Evolutionary conservation across 768 basidiomycete species (phyloP), one percentile per base, ranked within the genome.

Genomic region (Pleurotus platypus): DNA sequence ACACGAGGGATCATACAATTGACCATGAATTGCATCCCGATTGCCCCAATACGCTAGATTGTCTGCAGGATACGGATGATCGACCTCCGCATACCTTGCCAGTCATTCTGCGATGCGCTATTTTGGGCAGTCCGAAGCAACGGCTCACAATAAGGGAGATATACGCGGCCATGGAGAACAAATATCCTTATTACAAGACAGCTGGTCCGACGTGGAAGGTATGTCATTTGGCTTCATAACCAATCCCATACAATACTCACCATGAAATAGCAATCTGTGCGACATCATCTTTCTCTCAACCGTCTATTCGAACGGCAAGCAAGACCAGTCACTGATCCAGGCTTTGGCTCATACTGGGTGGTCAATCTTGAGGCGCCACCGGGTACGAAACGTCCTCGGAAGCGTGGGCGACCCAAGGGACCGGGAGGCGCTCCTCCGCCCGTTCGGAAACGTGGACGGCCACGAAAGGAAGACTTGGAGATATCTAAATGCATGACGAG

Each of bases 161-260:
- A 57, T 92, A 92, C 63, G 87, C 87, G 8, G 86, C 88, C 15
- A 92, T 92, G 88, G 90, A 92, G 73, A 79, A 80, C 30, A 92
- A 92, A 70, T 92, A 92, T 65, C 80, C 82, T 8, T 92, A 89
- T 64, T 92, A 90, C 70, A 84, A 79, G 69, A 86, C 83, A 13
- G 88, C 90, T 39, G 90, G 90, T 35, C 80, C 85, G 26, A 90
- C 90, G 11, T 92, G 90, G 90, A 92, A 92, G 83, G 90, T 90
- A 65, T 57, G 72, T 61, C 35, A 45, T 40, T 57, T 49, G 38
- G 49, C 49, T 43, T 51, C 40, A 4, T 7, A 58, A 57, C 58
- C 57, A 57, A 48, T 43, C 58, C 57, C 61, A 35, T 58, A 42
- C 57, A 35, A 55, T 54, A 57, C 55, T 49, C 55, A 27, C 43